A percentile compares a stretch with the other conserved stretches of the same genome.
These are phyloP conservation scores for Anaeromyces robustus DNA, from an alignment of 192 early-diverging fungal genomes.

Conservation along the genomic window DNA sequence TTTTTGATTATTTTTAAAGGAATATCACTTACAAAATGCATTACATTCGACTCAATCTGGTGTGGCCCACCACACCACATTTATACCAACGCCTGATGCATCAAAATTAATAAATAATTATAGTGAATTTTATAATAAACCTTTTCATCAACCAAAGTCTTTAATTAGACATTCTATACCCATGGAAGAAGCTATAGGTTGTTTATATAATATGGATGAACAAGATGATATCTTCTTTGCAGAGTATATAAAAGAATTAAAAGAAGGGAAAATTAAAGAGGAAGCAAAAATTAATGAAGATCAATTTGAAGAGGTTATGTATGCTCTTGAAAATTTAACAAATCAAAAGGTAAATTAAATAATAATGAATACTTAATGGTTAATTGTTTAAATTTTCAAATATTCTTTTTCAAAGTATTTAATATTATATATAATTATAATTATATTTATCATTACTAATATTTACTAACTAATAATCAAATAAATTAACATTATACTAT, in stretches of 20 bases:
- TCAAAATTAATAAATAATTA: conserved; percentile 51
- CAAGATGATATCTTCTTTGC: conserved; percentile 34
- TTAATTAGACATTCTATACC: conserved; percentile 73
- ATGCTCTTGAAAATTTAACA: conserved; percentile 53
- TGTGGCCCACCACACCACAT: conserved; percentile 25
- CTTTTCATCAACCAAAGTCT: conserved; percentile 55
- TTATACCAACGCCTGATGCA: conserved; percentile 91
- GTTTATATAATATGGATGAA: conserved; percentile 80
- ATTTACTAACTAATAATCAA: no score
- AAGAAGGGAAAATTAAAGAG: conserved; percentile 3
- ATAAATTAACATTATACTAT: no score
- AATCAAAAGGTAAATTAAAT: conserved; percentile 30
- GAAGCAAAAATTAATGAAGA: conserved; percentile 36
- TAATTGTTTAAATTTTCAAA: no score
- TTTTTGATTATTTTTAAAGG: no score
- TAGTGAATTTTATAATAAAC: conserved; percentile 39
- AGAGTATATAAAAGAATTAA: conserved; percentile 38
- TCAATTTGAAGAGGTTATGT: conserved; percentile 64
- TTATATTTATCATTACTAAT: no score
- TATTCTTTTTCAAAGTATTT: no score
- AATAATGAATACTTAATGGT: not conserved
- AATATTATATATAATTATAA: no score
- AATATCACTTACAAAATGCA: conserved; percentile 88
- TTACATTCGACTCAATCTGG: conserved; percentile 57
- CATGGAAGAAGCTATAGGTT: conserved; percentile 75